Evolutionary conservation across 176 grass and related monocot species (phyloP), one percentile per base, ranked within the genome.

Genomic region (Aegilops tauschii): DNA sequence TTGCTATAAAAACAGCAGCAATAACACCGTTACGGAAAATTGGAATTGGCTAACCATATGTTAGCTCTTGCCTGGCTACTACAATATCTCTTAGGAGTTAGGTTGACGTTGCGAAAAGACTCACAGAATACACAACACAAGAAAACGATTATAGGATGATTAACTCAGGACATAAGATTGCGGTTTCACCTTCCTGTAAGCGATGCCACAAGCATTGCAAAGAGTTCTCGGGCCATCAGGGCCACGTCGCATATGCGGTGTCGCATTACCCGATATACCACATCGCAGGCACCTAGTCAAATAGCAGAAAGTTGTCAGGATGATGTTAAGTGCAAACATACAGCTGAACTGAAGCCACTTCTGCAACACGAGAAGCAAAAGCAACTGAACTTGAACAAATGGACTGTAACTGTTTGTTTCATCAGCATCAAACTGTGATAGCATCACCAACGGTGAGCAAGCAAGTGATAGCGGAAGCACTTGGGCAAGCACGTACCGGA

Each of bases 201-300:
- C 94, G 44, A 96, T 96, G 78, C 95, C 95, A 27, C 95, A 97
- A 5, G 95, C 95, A 64, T 97, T 97, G 90, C 95, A 97, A 67
- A 97, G 90, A 80, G 95, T 97, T 83, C 95, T 92, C 12, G 95
- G 95, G 52, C 95, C 95, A 77, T 97, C 92, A 77, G 95, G 95
- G 8, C 95, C 95, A 32, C 95, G 92, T n/a, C 95, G 90, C 95
- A 97, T 97, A 86, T 94, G 89, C 9, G 92, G 95, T 6, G 95
- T 97, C 0, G 92, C 92, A 47, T 89, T 92, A 9, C 90, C 92
- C 1, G 91, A 92, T 86, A 97, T 94, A 44, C 95, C 95, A 21
- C 95, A 97, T 21, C 91, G 67, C 47, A 94, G 61, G 49, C 95
- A 97, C 90, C 95, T 97, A 76, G 89, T 69, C 3, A 62, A 80